Evolutionary conservation across 305 asterid species (phyloP).

Genomic region (Vinca major): DNA sequence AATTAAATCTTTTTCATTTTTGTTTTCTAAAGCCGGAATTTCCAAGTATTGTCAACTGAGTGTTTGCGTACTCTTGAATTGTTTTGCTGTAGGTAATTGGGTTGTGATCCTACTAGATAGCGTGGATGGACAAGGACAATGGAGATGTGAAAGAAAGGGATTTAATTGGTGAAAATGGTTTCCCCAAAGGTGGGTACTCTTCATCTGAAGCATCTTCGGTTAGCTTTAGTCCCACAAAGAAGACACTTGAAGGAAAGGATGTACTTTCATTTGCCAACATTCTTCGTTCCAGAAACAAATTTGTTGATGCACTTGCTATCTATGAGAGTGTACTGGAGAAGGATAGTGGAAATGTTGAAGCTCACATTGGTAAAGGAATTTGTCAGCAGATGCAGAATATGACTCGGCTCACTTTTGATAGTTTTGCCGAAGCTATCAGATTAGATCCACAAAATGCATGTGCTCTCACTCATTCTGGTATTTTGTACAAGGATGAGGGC

Average conservation of each 20-base stretch:
- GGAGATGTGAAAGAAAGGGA: conserved; percentile 37
- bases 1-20: no score
- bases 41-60: conserved; percentile 6
- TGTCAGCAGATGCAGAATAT: conserved; percentile 98
- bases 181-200: conserved; percentile 38
- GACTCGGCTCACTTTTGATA: no score
- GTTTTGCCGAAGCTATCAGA: conserved; percentile 78
- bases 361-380: conserved; percentile 89
- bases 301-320: conserved; percentile 73
- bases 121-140: conserved; percentile 41
- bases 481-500: conserved; percentile 88
- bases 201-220: conserved; percentile 36
- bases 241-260: conserved; percentile 55
- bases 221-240: conserved; percentile 32
- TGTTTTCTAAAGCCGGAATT: neutral
- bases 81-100: conserved; percentile 27
- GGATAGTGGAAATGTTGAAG: conserved; percentile 63
- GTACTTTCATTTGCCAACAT: conserved; percentile 76
- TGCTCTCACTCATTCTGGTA: conserved; percentile 90
- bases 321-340: conserved; percentile 67
- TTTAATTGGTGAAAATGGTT: conserved; percentile 31
- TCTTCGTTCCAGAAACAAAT: conserved; percentile 89
- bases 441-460: conserved; percentile 81
- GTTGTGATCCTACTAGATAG: conserved; percentile 38
- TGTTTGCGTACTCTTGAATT: conserved; percentile 17